Base-by-base conservation (phyloP, 2,329 filamentous ascomycete genomes). In the Diaporthe sp. region DNA sequence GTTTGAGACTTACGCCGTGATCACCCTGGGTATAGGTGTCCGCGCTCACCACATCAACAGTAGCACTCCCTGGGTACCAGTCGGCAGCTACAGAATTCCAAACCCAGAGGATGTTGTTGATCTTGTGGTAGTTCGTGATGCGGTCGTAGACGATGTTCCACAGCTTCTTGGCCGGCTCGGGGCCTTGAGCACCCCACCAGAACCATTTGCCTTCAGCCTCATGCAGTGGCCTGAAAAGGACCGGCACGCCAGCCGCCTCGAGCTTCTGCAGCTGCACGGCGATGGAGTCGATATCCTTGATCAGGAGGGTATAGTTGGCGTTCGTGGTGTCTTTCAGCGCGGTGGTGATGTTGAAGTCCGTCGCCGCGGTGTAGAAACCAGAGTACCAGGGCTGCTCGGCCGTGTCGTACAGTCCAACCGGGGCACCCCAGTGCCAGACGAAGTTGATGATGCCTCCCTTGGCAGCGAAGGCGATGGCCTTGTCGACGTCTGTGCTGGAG, bases 141-240 rank as follows among this genome's bases (percentile, higher is more conserved):
- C 87, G 82, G 55, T 87, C 82, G 71, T 86, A 87, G 64, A 89
- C 50, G 4, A 88, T 77, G 1, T 78, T 77, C 72, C 81, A 88
- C 6, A 88, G 80, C 77, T 86, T 80, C 80, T 87, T 87, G 76
- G 80, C 82, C 7, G 85, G 80, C 77, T 84, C 86, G 3, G 87
- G 80, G 0, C 86, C 86, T 76, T 86, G 82, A 1, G 86, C 86
- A 9, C 86, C 87, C 87, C 87, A 88, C 86, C 87, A 89, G 81
- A 88, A 89, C 87, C 87, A 89, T 0, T 71, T 82, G 2, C 86
- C 86, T 75, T 89, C 87, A 10, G 87, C 87, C 78, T 89, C 87
- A 78, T 88, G 87, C 38, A 89, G 79, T 6, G 86, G 86, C 1
- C 87, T 80, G 77, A 82, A 89, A 15, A 89, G 82, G 8, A 88